Conservation (phyloP, 2,329 filamentous ascomycete species). For the Fusarium xylarioides region DNA sequence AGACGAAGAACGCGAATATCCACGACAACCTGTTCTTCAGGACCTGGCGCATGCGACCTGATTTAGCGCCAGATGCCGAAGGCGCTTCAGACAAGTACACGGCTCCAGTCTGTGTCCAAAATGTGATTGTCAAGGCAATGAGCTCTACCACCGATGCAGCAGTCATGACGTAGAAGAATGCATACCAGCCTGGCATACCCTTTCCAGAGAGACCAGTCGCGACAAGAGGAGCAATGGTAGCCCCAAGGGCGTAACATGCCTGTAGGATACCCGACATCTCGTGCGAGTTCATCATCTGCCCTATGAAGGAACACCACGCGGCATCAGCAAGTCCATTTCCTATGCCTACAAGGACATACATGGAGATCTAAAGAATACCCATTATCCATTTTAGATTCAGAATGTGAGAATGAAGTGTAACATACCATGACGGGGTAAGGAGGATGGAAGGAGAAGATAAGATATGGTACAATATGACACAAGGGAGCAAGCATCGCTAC, state of each 20-base stretch:
- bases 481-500: neutral
- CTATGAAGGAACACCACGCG: neutral
- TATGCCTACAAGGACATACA: neutral
- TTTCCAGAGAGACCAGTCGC: neutral
- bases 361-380: neutral
- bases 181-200: neutral
- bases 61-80: neutral
- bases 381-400: neutral
- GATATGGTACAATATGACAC: neutral
- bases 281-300: neutral
- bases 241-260: neutral
- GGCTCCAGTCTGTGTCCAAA: neutral
- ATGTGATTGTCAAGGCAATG: neutral
- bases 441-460: neutral
- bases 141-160: neutral
- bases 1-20: neutral
- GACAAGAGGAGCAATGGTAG: neutral
- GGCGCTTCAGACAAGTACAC: neutral
- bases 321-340: neutral
- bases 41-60: neutral
- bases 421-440: neutral
- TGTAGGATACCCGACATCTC: neutral
- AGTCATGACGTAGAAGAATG: neutral
- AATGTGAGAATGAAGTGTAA: neutral
- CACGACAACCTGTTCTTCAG: neutral